Conservation (phyloP, 108 stramenopile species). For the Cylindrotheca fusiformis region DNA sequence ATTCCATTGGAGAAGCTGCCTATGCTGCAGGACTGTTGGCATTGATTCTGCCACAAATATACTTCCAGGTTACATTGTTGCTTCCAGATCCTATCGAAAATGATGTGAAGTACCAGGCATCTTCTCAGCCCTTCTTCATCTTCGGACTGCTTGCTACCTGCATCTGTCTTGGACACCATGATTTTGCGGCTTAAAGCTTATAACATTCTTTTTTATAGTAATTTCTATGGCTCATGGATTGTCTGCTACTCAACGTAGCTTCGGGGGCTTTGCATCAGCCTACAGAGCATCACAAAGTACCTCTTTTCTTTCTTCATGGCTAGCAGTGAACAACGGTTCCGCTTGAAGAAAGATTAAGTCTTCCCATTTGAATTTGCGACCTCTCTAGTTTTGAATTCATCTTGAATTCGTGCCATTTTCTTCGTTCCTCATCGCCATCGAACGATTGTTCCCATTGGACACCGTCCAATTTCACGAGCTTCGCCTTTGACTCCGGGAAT, state of each 20-base stretch:
- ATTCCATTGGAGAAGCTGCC: conserved; percentile 72
- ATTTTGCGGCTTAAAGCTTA: conserved; percentile 47
- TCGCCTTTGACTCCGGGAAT: conserved; percentile 52
- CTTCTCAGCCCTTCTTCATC: conserved; percentile 91
- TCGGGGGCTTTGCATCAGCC: no score
- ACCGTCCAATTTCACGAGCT: conserved; percentile 51
- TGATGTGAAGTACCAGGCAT: conserved; percentile 96
- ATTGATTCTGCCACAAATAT: conserved; percentile 89
- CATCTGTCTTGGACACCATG: conserved; percentile 90
- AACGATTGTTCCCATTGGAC: conserved; percentile 67
- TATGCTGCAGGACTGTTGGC: conserved; percentile 81
- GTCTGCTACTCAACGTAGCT: no score
- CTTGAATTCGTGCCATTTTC: conserved; percentile 88
- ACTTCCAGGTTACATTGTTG: conserved; percentile 89
- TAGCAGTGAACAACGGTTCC: conserved; percentile 31
- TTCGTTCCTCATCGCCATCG: conserved; percentile 65
- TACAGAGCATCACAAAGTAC: no score
- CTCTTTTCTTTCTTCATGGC: not conserved
- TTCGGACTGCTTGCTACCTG: conserved; percentile 93
- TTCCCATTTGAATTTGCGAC: conserved; percentile 62
- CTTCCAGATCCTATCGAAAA: conserved; percentile 91
- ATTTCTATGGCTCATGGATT: no score
- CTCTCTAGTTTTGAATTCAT: conserved; percentile 84
- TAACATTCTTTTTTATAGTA: no score
- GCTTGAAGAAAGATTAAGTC: conserved; percentile 34